Evolutionary conservation across 805 yeast genomes (phyloP).

Genomic region (Metschnikowia borealis): DNA sequence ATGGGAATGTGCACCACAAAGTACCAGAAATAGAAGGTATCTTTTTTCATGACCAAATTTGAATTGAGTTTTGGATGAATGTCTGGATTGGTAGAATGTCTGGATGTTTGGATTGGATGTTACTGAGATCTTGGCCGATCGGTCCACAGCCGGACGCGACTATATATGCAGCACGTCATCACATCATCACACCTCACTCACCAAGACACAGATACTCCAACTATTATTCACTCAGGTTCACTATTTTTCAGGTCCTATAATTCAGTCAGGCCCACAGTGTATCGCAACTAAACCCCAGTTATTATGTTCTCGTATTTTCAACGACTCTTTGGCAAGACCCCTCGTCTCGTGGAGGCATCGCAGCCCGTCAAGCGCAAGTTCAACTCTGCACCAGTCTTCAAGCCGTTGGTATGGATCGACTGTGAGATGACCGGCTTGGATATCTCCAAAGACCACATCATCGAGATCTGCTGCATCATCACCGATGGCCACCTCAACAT

Average conservation of each 20-base stretch:
- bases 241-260: too few relatives aligned
- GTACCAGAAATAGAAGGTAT: slow-evolving; percentile 47
- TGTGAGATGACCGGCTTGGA: slow-evolving; percentile 98
- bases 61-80: too few relatives aligned
- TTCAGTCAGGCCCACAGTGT: background rate
- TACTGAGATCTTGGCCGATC: too few relatives aligned
- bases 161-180: too few relatives aligned
- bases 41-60: slow-evolving; percentile 19
- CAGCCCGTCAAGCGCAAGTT: slow-evolving; percentile 9
- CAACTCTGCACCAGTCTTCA: slow-evolving; percentile 13
- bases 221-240: too few relatives aligned
- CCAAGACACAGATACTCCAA: too few relatives aligned
- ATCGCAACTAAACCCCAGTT: background rate
- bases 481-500: slow-evolving; percentile 79
- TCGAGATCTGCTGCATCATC: slow-evolving; percentile 86
- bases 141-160: too few relatives aligned
- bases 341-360: slow-evolving; percentile 11
- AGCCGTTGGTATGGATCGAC: slow-evolving; percentile 84
- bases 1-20: slow-evolving; percentile 69
- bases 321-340: slow-evolving; percentile 10
- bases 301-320: slow-evolving; percentile 13
- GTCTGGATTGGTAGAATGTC: too few relatives aligned
- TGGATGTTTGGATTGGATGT: too few relatives aligned
- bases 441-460: slow-evolving; percentile 71
- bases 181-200: too few relatives aligned